Conservation (phyloP, 1,284 basidiomycete genomes). For the Boletus sp. region DNA sequence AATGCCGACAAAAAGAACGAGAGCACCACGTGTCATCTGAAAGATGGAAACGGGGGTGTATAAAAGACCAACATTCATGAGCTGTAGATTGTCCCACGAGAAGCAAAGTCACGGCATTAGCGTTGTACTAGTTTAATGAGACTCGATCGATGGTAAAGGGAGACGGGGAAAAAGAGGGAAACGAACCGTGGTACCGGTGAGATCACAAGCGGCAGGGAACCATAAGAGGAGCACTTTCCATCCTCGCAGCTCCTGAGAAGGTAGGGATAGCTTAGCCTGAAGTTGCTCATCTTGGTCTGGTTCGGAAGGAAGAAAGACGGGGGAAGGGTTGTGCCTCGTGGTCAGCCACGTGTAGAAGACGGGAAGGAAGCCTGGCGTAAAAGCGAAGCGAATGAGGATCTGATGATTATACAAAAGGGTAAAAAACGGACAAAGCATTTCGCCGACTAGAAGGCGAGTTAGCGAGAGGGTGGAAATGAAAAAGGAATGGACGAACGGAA, state of each 20-base stretch:
- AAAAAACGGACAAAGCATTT: constrained; percentile 78
- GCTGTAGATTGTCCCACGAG: constrained; percentile 39
- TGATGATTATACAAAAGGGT: constrained; percentile 17
- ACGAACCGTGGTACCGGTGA: constrained; percentile 81
- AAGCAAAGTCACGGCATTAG: constrained; percentile 19
- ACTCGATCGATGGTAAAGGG: constrained; percentile 9
- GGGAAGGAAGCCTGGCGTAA: constrained; percentile 70
- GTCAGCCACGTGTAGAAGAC: constrained; percentile 67
- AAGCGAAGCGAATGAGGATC: constrained; percentile 27
- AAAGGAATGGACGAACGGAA: constrained; percentile 59
- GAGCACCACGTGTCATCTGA: constrained; percentile 96
- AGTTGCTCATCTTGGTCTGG: constrained; percentile 40
- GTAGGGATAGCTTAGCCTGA: constrained; percentile 37
- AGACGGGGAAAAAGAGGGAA: constrained; percentile 9
- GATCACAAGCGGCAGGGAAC: constrained; percentile 85
- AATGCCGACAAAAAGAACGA: constrained; percentile 94
- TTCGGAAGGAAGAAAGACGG: constrained; percentile 56
- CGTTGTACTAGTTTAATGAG: constrained; percentile 13
- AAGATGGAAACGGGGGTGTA: constrained; percentile 97
- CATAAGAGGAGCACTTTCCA: constrained; percentile 75
- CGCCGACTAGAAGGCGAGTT: constrained; percentile 63
- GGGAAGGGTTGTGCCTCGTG: constrained; percentile 42
- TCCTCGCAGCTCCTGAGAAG: constrained; percentile 51
- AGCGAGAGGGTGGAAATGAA: constrained; percentile 24
- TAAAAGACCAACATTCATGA: constrained; percentile 94